A percentile compares a stretch with the other conserved stretches of the same genome.
Evolutionary conservation across 108 stramenopile species (phyloP).

Genomic region (Cyclotella baltica): DNA sequence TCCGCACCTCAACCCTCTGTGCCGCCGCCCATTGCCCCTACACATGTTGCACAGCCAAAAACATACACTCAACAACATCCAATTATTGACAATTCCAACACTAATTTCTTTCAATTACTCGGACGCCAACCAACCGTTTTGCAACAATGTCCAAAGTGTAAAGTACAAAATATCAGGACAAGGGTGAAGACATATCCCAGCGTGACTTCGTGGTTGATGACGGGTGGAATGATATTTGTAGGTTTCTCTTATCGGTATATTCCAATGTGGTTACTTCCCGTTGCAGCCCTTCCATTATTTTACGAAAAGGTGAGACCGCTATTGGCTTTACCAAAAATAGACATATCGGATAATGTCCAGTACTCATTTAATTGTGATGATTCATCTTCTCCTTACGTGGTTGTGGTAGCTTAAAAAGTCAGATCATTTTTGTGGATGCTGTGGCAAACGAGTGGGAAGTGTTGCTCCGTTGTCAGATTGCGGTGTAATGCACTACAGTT

Average conservation of each 20-base stretch:
- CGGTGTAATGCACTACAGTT: constrained; percentile 14
- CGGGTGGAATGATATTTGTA: constrained; percentile 7
- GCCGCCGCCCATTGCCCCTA: not conserved
- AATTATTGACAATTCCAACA: constrained; percentile 3
- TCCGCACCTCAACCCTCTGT: not conserved
- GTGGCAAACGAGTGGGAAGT: constrained; percentile 11
- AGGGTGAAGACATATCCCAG: constrained; percentile 18
- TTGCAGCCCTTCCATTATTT: constrained; percentile 21
- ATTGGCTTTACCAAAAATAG: too few relatives aligned
- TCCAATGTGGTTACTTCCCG: constrained; percentile 8
- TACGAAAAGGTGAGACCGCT: constrained; percentile 24
- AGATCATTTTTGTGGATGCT: constrained; percentile 16
- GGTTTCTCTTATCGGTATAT: constrained; percentile 16
- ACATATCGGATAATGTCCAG: not conserved
- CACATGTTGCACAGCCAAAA: not conserved
- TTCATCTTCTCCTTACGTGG: not conserved
- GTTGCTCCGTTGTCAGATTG: constrained; percentile 23
- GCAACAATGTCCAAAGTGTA: constrained; percentile 20
- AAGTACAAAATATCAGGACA: not conserved
- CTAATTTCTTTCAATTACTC: constrained; percentile 22
- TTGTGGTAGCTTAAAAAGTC: constrained; percentile 12
- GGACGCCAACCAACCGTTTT: constrained; percentile 22
- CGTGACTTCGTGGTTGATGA: constrained; percentile 18
- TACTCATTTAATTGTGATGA: not conserved
- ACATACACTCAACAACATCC: not conserved